These are phyloP conservation scores for Pelomyxa schiedti DNA, from an alignment of 78 protist species.

Conservation along the genomic window DNA sequence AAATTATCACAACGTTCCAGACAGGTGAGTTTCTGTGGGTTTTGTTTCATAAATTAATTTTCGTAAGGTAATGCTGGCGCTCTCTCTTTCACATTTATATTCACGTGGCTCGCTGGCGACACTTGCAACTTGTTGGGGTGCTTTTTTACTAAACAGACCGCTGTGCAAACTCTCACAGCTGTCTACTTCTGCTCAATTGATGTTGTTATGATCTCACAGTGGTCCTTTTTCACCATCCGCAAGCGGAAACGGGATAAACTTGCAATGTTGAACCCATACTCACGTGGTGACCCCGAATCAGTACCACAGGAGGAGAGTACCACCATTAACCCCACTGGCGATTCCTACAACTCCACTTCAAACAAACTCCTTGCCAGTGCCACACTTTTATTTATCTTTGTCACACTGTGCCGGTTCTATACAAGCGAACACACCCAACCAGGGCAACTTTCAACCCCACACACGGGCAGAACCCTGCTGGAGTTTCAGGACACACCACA, in stretches of 20 bases:
- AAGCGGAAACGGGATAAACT: no score
- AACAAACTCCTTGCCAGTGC: background rate
- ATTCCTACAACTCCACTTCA: background rate
- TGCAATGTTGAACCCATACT: no score
- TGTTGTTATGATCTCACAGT: background rate
- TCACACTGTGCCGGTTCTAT: no score
- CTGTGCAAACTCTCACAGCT: conserved; percentile 9
- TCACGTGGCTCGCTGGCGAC: conserved; percentile 22
- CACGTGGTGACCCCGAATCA: no score
- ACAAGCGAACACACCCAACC: no score
- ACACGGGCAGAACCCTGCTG: background rate
- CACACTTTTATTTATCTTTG: no score
- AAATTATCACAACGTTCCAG: background rate
- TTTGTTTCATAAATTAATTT: no score
- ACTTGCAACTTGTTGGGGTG: conserved; percentile 11
- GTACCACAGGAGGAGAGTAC: no score
- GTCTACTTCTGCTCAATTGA: conserved; percentile 13
- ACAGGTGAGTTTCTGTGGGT: no score
- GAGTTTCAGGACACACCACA: background rate
- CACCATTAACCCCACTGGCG: no score
- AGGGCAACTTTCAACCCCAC: no score
- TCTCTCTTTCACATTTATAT: background rate
- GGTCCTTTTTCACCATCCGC: background rate
- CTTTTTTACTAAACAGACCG: conserved; percentile 1
- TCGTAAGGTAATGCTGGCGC: background rate